These are phyloP conservation scores for Colletotrichum phormii DNA, from an alignment of 2,329 filamentous ascomycete species.

Conservation along the genomic window DNA sequence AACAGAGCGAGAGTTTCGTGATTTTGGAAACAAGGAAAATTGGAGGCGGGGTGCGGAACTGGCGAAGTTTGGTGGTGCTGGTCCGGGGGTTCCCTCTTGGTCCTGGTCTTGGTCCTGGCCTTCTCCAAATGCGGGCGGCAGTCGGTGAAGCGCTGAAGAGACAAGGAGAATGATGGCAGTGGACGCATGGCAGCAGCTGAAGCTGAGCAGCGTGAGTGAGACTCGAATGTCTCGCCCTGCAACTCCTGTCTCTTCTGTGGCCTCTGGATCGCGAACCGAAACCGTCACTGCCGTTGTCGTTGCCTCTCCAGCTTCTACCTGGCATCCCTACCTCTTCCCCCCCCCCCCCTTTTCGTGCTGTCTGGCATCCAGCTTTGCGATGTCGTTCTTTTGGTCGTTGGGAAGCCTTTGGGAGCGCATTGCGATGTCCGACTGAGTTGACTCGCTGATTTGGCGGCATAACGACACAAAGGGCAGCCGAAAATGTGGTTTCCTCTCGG, in stretches of 20 bases:
- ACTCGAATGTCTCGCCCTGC: constrained; percentile 31
- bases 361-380: neutral
- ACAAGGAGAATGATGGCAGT: constrained; percentile 12
- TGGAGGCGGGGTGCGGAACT: constrained; percentile 34
- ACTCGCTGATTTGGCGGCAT: neutral
- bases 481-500: neutral
- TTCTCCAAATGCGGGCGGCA: constrained; percentile 33
- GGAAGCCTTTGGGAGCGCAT: constrained; percentile 26
- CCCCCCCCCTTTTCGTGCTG: neutral
- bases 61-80: constrained; percentile 31
- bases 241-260: constrained; percentile 21
- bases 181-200: constrained; percentile 10
- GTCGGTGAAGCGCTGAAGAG: constrained; percentile 23
- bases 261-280: constrained; percentile 19
- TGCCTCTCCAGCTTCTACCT: constrained; percentile 17
- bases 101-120: neutral
- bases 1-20: constrained; percentile 25
- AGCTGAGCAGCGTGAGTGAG: constrained; percentile 29
- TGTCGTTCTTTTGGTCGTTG: neutral
- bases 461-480: neutral
- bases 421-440: neutral
- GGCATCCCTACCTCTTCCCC: constrained; percentile 12
- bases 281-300: constrained; percentile 11
- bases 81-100: constrained; percentile 20
- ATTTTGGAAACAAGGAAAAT: constrained; percentile 31